These are phyloP conservation scores for Leucocoprinus birnbaumii DNA, from an alignment of 768 basidiomycete species.

Conservation along the genomic window DNA sequence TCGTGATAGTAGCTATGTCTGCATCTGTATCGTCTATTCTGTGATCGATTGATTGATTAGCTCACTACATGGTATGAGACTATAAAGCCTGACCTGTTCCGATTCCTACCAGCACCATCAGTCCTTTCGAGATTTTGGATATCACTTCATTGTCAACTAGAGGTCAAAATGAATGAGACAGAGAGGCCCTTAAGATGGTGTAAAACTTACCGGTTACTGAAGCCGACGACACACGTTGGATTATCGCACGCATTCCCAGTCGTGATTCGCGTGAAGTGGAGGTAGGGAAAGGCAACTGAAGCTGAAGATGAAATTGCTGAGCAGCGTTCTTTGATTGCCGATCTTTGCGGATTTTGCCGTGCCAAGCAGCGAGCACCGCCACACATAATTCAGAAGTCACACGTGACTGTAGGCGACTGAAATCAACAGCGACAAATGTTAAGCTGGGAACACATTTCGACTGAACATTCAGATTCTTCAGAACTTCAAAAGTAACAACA, in stretches of 20 bases:
- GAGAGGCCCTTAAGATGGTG: not conserved
- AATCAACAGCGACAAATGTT: no score
- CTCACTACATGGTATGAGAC: not conserved
- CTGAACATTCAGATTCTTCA: no score
- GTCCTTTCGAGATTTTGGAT: conserved; percentile 78
- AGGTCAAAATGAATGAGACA: not conserved
- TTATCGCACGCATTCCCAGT: conserved; percentile 67
- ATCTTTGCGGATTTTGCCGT: no score
- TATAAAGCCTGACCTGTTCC: conserved; percentile 55
- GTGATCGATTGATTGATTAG: conserved; percentile 12
- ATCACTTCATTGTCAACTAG: conserved; percentile 79
- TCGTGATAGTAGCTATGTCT: conserved; percentile 71
- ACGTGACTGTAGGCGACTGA: no score
- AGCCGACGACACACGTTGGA: conserved; percentile 81
- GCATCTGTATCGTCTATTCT: conserved; percentile 74
- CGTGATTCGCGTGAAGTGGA: not conserved
- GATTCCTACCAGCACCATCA: conserved; percentile 91
- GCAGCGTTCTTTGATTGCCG: no score
- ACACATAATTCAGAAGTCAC: no score
- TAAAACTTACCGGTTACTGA: conserved; percentile 69
- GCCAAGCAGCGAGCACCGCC: no score
- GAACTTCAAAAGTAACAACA: not conserved
- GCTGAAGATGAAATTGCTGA: no score
- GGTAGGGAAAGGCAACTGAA: conserved; percentile 45
- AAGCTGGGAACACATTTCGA: no score